phyloP scores from a whole-genome alignment of 495 filamentous ascomycete genomes.

The Xylaria intraflava region DNA sequence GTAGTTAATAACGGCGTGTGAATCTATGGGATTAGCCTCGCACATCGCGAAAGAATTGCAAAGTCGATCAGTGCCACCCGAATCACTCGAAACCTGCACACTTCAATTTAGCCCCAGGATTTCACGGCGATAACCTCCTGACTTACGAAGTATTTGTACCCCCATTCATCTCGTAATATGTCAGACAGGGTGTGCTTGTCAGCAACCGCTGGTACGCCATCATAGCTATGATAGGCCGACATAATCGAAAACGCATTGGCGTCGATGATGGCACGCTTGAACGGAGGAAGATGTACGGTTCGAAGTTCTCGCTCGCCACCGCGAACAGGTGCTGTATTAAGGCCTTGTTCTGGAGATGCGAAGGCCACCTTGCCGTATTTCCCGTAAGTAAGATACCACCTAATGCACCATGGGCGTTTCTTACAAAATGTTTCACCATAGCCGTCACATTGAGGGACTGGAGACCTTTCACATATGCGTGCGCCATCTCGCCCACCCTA shows the following conservation, averaged over 20 bases:
- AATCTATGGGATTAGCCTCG: slow-evolving; percentile 49
- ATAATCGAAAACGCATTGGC: slow-evolving; percentile 59
- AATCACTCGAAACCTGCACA: slow-evolving; percentile 41
- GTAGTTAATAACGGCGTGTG: slow-evolving; percentile 41
- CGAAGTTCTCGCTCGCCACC: slow-evolving; percentile 61
- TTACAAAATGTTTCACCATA: slow-evolving; percentile 62
- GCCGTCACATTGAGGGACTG: slow-evolving; percentile 58
- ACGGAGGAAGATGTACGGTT: slow-evolving; percentile 60
- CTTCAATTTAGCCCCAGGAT: neutral
- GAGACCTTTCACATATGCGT: slow-evolving; percentile 53
- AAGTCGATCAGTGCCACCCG: slow-evolving; percentile 60
- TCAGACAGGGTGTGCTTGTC: slow-evolving; percentile 57
- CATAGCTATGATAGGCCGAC: slow-evolving; percentile 63
- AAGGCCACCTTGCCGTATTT: slow-evolving; percentile 40
- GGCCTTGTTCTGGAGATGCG: slow-evolving; percentile 58
- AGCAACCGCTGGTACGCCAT: slow-evolving; percentile 57
- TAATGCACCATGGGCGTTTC: neutral
- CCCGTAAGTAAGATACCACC: neutral
- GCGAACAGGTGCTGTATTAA: slow-evolving; percentile 63
- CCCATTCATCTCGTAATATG: slow-evolving; percentile 62
- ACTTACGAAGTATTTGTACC: slow-evolving; percentile 54
- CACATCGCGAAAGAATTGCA: slow-evolving; percentile 60
- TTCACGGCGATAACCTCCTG: slow-evolving; percentile 22
- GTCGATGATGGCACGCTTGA: slow-evolving; percentile 62
- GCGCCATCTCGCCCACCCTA: slow-evolving; percentile 47